phyloP scores from a whole-genome alignment of 1,284 basidiomycete species.

The Ustilago tritici region DNA sequence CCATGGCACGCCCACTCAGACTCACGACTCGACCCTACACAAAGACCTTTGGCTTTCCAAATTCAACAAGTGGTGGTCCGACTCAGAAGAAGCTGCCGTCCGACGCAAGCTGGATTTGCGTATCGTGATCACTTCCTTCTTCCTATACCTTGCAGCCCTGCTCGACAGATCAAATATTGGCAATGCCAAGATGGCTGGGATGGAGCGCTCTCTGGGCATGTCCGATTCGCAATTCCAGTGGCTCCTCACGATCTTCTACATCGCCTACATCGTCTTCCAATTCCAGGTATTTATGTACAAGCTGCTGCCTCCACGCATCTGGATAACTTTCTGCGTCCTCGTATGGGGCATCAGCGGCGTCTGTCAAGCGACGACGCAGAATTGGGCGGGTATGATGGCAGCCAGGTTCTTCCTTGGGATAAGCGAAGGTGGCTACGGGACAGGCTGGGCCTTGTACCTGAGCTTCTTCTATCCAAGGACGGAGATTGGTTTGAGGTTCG shows the following conservation, averaged over 20 bases:
- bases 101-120: slow-evolving; percentile 52
- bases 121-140: slow-evolving; percentile 40
- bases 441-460: slow-evolving; percentile 59
- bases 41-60: slow-evolving; percentile 22
- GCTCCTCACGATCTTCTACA: slow-evolving; percentile 61
- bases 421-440: slow-evolving; percentile 60
- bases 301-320: slow-evolving; percentile 52
- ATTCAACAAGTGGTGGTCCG: slow-evolving; percentile 55
- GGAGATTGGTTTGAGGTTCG: slow-evolving; percentile 66
- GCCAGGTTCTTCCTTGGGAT: slow-evolving; percentile 62
- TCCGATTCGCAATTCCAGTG: slow-evolving; percentile 58
- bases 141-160: slow-evolving; percentile 42
- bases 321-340: slow-evolving; percentile 56
- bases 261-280: slow-evolving; percentile 62
- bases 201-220: slow-evolving; percentile 50
- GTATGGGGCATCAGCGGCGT: slow-evolving; percentile 56
- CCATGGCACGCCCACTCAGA: neutral
- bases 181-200: slow-evolving; percentile 61
- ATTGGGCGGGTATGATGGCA: slow-evolving; percentile 59
- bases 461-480: slow-evolving; percentile 63
- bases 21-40: neutral
- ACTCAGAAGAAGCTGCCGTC: slow-evolving; percentile 49
- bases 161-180: slow-evolving; percentile 56
- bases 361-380: slow-evolving; percentile 57
- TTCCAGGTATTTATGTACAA: slow-evolving; percentile 61